Percentiles rank a stretch among this genome's conserved stretches.
These are phyloP conservation scores for Deinandra increscens DNA, from an alignment of 129 eudicot genomes.

Conservation along the genomic window DNA sequence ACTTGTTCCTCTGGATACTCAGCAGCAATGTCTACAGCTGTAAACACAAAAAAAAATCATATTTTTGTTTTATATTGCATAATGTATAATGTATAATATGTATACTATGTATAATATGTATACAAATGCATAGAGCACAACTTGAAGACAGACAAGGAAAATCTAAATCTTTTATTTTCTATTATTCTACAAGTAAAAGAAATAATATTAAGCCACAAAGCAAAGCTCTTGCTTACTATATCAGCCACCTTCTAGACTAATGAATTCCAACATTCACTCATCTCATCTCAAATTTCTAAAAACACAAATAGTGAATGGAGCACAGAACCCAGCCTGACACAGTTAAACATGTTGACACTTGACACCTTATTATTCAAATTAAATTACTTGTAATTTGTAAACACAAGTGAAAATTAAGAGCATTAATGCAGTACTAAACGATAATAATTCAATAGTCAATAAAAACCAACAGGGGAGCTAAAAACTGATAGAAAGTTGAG, in stretches of 20 bases:
- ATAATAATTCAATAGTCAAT: not conserved
- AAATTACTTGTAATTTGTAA: not conserved
- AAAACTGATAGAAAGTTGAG: not conserved
- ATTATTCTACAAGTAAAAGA: not conserved
- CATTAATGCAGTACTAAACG: not conserved
- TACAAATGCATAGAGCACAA: not conserved
- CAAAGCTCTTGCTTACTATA: not conserved
- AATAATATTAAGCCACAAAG: not conserved
- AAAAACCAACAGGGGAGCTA: slow-evolving; percentile 7
- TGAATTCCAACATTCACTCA: not conserved
- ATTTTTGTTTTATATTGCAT: not conserved
- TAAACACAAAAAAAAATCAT: not conserved
- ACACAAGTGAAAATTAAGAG: slow-evolving; percentile 5
- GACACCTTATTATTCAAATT: not conserved
- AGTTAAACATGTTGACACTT: not conserved
- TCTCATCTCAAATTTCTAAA: not conserved
- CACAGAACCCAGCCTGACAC: not conserved
- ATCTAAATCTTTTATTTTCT: not conserved
- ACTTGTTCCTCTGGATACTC: slow-evolving; percentile 53
- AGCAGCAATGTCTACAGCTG: slow-evolving; percentile 35
- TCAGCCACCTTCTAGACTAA: not conserved
- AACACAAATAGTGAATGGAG: not conserved
- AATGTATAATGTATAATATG: not conserved
- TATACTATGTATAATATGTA: not conserved
- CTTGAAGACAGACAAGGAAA: not conserved